A percentile compares a stretch with the other conserved stretches of the same genome.
phyloP scores from a whole-genome alignment of 192 early-diverging fungal genomes.

The Entophlyctis luteolus region DNA sequence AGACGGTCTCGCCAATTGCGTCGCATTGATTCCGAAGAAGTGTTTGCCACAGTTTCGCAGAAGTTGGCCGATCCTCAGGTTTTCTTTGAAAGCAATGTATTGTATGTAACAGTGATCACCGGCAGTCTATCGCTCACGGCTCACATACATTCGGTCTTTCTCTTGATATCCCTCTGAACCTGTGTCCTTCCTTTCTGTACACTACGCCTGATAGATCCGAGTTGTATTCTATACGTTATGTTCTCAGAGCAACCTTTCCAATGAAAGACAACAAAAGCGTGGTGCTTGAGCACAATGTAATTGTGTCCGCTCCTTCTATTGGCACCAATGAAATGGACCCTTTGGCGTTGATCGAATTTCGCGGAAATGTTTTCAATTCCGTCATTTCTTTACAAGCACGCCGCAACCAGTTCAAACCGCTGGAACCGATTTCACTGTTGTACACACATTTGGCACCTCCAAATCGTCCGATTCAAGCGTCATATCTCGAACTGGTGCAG shows the following conservation, averaged over 20 bases:
- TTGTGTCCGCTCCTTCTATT: not conserved
- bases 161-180: not conserved
- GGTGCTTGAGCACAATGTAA: not conserved
- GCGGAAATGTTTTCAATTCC: not conserved
- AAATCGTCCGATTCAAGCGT: not conserved
- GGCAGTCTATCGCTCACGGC: not conserved
- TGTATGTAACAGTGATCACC: not conserved
- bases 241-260: slow-evolving; percentile 3
- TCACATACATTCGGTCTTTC: slow-evolving; percentile 11
- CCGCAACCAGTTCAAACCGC: slow-evolving; percentile 2
- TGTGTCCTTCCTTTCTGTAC: slow-evolving; percentile 9
- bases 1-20: not conserved
- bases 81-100: not conserved
- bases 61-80: slow-evolving; percentile 22
- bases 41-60: slow-evolving; percentile 3
- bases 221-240: slow-evolving; percentile 11
- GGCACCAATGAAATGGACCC: not conserved
- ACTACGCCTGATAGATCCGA: slow-evolving; percentile 12
- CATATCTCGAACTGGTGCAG: slow-evolving; percentile 14
- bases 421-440: not conserved
- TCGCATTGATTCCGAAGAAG: slow-evolving; percentile 5
- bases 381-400: slow-evolving; percentile 4
- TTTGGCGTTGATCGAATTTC: not conserved
- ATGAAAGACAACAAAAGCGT: not conserved
- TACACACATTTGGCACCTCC: slow-evolving; percentile 10